These are phyloP conservation scores for Trichodelitschia bisporula DNA, from an alignment of 495 filamentous ascomycete genomes.

Conservation along the genomic window DNA sequence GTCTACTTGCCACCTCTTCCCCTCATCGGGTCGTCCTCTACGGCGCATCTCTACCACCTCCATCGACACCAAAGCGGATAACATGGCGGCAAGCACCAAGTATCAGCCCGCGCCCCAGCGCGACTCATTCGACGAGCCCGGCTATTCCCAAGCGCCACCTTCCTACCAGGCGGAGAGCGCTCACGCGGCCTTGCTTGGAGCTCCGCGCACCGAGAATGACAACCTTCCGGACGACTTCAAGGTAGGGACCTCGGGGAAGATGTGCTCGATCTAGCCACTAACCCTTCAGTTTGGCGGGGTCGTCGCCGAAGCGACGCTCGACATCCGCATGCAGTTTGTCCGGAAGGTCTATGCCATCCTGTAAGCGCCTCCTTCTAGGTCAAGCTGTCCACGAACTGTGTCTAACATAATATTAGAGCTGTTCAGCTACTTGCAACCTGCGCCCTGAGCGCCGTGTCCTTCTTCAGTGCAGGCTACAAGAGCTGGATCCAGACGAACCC, in stretches of 20 bases:
- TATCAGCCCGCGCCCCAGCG: slow-evolving; percentile 18
- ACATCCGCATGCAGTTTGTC: slow-evolving; percentile 93
- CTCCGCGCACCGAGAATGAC: slow-evolving; percentile 64
- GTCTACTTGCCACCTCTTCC: too few relatives aligned
- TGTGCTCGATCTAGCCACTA: too few relatives aligned
- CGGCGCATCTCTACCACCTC: too few relatives aligned
- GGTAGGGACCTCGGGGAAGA: too few relatives aligned
- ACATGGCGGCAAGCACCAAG: too few relatives aligned
- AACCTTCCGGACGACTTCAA: slow-evolving; percentile 96
- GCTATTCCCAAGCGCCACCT: slow-evolving; percentile 66
- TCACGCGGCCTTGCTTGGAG: slow-evolving; percentile 26
- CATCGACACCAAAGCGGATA: too few relatives aligned
- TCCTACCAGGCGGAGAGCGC: slow-evolving; percentile 39
- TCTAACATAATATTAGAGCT: too few relatives aligned
- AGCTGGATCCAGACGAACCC: slow-evolving; percentile 64
- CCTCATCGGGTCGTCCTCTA: too few relatives aligned
- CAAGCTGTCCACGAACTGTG: too few relatives aligned
- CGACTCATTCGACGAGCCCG: slow-evolving; percentile 17
- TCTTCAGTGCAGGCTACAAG: slow-evolving; percentile 60
- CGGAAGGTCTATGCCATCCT: slow-evolving; percentile 79
- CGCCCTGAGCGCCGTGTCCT: slow-evolving; percentile 55
- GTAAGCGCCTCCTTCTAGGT: slow-evolving; percentile 19
- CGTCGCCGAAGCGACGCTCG: slow-evolving; percentile 76
- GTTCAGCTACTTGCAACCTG: slow-evolving; percentile 74
- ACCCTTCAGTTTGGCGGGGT: slow-evolving; percentile 62